Evolutionary conservation across 2,329 filamentous ascomycete genomes (phyloP).

Genomic region (Ascochyta koolunga): DNA sequence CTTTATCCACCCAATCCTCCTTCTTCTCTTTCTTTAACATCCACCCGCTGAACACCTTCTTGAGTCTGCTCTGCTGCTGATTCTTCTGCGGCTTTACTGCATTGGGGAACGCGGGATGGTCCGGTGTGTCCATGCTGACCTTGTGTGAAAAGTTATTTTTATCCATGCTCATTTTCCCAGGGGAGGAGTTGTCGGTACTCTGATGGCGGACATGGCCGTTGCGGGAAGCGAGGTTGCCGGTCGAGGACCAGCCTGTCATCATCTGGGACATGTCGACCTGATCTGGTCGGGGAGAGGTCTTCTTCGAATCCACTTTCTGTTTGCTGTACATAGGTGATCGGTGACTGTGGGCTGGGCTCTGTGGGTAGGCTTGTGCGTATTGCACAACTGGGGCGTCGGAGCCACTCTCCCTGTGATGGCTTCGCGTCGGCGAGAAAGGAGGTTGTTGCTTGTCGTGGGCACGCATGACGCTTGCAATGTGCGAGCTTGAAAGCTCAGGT

Average conservation of each 20-base stretch:
- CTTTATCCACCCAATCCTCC: constrained; percentile 51
- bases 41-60: constrained; percentile 45
- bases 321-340: constrained; percentile 26
- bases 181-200: constrained; percentile 21
- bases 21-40: constrained; percentile 47
- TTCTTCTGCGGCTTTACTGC: constrained; percentile 30
- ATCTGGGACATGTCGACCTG: constrained; percentile 20
- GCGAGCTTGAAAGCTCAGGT: constrained; percentile 30
- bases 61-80: constrained; percentile 42
- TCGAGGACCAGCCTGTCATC: constrained; percentile 37
- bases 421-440: constrained; percentile 34
- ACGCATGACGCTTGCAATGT: constrained; percentile 47
- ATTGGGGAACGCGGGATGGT: constrained; percentile 17
- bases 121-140: constrained; percentile 35
- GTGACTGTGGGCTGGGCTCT: constrained; percentile 12
- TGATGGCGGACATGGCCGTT: constrained; percentile 25
- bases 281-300: constrained; percentile 15
- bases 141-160: constrained; percentile 42
- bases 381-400: constrained; percentile 38
- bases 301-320: constrained; percentile 19
- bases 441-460: constrained; percentile 36
- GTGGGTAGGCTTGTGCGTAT: constrained; percentile 26
- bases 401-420: constrained; percentile 37
- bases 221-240: constrained; percentile 21
- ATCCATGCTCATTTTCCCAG: constrained; percentile 35